Conservation (phyloP, 2,329 filamentous ascomycete genomes). For the Trichoderma koningii region DNA sequence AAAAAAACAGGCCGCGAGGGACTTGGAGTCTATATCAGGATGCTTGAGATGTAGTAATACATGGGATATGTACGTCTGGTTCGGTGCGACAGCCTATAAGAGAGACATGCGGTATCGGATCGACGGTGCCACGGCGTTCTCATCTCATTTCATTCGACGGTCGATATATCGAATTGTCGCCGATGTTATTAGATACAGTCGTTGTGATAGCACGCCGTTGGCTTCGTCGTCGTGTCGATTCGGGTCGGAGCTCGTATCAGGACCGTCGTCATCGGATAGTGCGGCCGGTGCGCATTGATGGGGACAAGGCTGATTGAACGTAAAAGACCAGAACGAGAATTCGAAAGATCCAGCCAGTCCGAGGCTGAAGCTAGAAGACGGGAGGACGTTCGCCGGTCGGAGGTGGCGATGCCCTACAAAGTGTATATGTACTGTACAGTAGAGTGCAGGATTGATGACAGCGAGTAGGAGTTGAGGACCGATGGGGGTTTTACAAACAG, state of each 20-base stretch:
- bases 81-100: constrained; percentile 2
- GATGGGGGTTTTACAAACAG: not conserved
- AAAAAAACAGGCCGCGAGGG: not conserved
- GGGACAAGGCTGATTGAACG: not conserved
- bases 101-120: not conserved
- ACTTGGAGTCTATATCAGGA: constrained; percentile 14
- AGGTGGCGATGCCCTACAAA: constrained; percentile 15
- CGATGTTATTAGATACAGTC: not conserved
- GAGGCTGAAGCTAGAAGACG: not conserved
- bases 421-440: not conserved
- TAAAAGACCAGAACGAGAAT: not conserved
- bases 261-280: not conserved
- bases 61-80: constrained; percentile 6
- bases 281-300: not conserved
- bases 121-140: constrained; percentile 2
- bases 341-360: not conserved
- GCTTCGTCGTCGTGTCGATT: not conserved
- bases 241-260: not conserved
- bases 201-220: not conserved
- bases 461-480: not conserved
- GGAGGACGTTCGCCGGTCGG: not conserved
- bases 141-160: not conserved
- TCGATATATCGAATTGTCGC: not conserved
- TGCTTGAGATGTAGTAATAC: constrained; percentile 10
- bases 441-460: not conserved